Percentiles rank a stretch among this genome's conserved stretches.
Evolutionary conservation across 208 protist genomes (phyloP).

Genomic region (Wallacemonas sp.): DNA sequence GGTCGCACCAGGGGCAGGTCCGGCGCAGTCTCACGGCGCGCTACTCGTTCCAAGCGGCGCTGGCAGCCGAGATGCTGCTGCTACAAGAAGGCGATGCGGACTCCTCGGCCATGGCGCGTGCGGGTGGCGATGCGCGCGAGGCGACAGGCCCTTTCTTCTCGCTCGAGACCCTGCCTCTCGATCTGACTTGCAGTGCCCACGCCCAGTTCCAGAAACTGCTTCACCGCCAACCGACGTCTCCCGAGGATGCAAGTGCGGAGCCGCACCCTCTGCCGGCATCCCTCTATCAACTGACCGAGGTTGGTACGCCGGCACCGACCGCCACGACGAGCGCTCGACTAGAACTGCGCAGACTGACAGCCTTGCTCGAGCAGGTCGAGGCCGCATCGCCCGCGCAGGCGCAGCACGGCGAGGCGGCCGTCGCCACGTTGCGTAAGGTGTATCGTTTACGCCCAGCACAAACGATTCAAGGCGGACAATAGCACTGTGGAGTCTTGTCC

Average conservation of each 20-base stretch:
- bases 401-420: conserved; percentile 18
- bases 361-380: conserved; percentile 16
- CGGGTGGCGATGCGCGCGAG: not conserved
- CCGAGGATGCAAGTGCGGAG: too few species aligned
- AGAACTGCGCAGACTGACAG: conserved; percentile 47
- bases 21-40: conserved; percentile 49
- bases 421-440: conserved; percentile 28
- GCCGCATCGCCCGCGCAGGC: conserved; percentile 2
- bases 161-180: conserved; percentile 29
- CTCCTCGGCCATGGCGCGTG: not conserved
- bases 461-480: not conserved
- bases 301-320: conserved; percentile 43
- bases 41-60: conserved; percentile 70
- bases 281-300: conserved; percentile 47
- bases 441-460: conserved; percentile 33
- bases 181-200: conserved; percentile 16
- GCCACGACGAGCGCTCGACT: conserved; percentile 71
- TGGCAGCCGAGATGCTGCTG: conserved; percentile 60
- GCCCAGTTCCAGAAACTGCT: conserved; percentile 1
- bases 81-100: conserved; percentile 29
- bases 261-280: conserved; percentile 15
- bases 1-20: conserved; percentile 38
- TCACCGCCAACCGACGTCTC: not conserved
- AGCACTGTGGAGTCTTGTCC: too few species aligned
- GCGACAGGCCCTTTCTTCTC: not conserved